These are phyloP conservation scores for Chlorella vulgaris DNA, from an alignment of 139 green algal genomes.

Conservation along the genomic window DNA sequence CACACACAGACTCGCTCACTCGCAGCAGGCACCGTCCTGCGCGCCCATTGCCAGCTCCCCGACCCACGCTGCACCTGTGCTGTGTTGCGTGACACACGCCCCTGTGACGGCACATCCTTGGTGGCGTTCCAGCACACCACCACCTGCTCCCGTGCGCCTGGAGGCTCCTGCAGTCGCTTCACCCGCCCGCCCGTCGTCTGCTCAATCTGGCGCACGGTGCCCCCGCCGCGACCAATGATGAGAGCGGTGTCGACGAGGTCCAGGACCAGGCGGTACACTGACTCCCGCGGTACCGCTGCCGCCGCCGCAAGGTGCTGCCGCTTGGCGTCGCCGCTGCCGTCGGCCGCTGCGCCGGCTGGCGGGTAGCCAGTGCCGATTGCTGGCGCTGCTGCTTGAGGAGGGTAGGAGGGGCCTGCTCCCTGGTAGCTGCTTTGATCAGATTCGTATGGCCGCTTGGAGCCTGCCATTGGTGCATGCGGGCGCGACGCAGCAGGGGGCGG, in stretches of 20 bases:
- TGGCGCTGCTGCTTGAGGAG: not conserved
- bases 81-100: conserved; percentile 1
- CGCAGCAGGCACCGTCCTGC: no score
- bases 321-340: not conserved
- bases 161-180: conserved; percentile 24
- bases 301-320: conserved; percentile 9
- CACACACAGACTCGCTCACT: no score
- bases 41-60: no score
- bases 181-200: conserved; percentile 6
- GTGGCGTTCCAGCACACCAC: not conserved
- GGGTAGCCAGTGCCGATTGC: not conserved
- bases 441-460: conserved; percentile 10
- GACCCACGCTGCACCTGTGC: conserved; percentile 18
- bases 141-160: not conserved
- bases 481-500: not conserved
- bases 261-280: conserved; percentile 6
- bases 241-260: conserved; percentile 8
- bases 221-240: conserved; percentile 24
- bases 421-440: not conserved
- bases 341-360: not conserved
- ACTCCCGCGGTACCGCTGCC: conserved; percentile 2
- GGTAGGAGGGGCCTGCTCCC: not conserved
- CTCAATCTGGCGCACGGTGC: conserved; percentile 28
- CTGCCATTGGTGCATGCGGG: not conserved
- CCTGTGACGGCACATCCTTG: conserved; percentile 2